Conservation (phyloP, 192 early-diverging fungal genomes). For the Coemansia sp. region DNA sequence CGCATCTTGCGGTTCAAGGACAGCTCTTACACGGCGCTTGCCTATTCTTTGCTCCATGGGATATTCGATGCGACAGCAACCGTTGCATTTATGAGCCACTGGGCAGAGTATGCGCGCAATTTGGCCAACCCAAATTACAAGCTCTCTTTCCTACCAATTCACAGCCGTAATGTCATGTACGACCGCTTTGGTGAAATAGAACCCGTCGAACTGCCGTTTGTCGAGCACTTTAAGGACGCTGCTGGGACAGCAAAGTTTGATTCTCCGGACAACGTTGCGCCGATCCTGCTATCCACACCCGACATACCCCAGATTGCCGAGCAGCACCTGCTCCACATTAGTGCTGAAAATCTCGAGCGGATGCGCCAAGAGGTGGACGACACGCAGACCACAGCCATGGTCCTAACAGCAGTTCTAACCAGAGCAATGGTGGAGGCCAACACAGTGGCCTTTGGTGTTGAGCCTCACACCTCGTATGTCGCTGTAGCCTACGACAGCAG, state of each 20-base stretch:
- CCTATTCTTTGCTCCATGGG: conserved; percentile 34
- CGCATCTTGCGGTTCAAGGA: conserved; percentile 35
- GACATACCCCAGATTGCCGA: conserved; percentile 22
- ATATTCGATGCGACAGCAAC: conserved; percentile 37
- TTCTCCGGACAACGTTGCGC: conserved; percentile 19
- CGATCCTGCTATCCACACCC: conserved; percentile 36
- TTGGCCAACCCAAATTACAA: conserved; percentile 8
- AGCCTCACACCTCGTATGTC: conserved; percentile 27
- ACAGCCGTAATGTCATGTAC: conserved; percentile 24
- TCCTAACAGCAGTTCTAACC: conserved; percentile 23
- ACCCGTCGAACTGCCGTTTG: conserved; percentile 25
- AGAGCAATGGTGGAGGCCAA: conserved; percentile 31
- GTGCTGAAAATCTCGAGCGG: conserved; percentile 20
- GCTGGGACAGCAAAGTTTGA: conserved; percentile 11
- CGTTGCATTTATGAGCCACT: conserved; percentile 30
- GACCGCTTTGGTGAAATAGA: conserved; percentile 27
- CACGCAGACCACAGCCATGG: conserved; percentile 22
- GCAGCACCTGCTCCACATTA: conserved; percentile 49
- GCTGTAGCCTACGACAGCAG: conserved; percentile 45
- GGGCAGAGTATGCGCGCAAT: conserved; percentile 44
- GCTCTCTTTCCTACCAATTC: conserved; percentile 22
- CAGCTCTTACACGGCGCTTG: conserved; percentile 35
- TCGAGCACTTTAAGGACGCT: conserved; percentile 33
- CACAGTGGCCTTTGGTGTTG: conserved; percentile 10
- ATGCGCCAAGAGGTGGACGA: conserved; percentile 39